Base-by-base conservation (phyloP, 2,329 filamentous ascomycete genomes). In the Sclerotinia trifoliorum region DNA sequence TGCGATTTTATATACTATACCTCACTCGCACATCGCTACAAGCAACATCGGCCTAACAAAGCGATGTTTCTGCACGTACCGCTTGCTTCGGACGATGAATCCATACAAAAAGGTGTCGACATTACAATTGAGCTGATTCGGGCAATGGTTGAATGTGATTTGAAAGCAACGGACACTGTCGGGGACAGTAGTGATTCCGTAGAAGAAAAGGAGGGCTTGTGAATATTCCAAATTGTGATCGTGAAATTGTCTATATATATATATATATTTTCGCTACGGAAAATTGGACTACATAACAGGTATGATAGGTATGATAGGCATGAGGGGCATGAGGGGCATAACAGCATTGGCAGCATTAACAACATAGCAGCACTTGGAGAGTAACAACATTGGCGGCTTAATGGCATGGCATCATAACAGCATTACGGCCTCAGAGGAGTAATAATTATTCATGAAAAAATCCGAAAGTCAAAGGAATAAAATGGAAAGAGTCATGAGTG, bases 1-100 rank as follows among this genome's bases (percentile, higher is more conserved):
- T 94, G 91, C 78, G 91, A 94, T 76, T 94, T 91, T 75, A 92
- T 90, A 72, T 92, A 90, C 78, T 93, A 88, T 78, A 87, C 86
- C 8, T 90, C 87, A 70, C 78, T 93, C 73, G 83, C 89, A 26
- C 80, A 87, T 68, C 79, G 87, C 48, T 81, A 80, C 73, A 84
- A 83, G 75, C 78, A 80, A 58, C 74, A 80, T 56, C 76, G 81
- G 69, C 78, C 80, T 26, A 80, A 80, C 67, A 84, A 84, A 68
- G 86, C 90, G 6, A 78, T 89, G 2, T 94, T 94, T 77, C 79
- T 93, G 65, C 91, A 94, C 77, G 90, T 94, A 1, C 91, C 91
- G 0, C 83, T 85, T 8, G 82, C 85, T 35, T 81, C 83, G 11
- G 82, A 85, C 29, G 80, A 85, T 48, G 78, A 80, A 26, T 79